Evolutionary conservation across 116 monocot species (phyloP).

Genomic region (Iris pallida): DNA sequence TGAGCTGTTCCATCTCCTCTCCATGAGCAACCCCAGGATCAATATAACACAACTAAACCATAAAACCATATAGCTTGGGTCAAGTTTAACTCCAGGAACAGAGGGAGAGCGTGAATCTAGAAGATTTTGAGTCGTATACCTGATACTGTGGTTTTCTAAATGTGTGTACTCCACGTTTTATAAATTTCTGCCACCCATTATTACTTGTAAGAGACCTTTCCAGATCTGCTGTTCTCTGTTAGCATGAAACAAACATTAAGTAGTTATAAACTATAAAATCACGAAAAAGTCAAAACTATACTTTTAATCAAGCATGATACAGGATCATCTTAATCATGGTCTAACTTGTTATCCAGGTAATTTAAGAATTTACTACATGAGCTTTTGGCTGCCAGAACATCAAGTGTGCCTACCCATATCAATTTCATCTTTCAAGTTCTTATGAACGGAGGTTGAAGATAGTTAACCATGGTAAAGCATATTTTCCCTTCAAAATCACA

Average conservation of each 20-base stretch:
- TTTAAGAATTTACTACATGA: too few relatives aligned
- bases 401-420: too few relatives aligned
- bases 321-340: too few relatives aligned
- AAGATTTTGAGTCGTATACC: constrained; percentile 31
- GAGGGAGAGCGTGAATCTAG: background rate
- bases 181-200: constrained; percentile 71
- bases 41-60: constrained; percentile 53
- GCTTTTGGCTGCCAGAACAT: too few relatives aligned
- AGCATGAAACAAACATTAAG: constrained; percentile 1
- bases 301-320: too few relatives aligned
- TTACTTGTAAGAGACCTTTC: constrained; percentile 60
- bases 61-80: constrained; percentile 8
- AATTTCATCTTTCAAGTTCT: too few relatives aligned
- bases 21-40: constrained; percentile 59
- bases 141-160: constrained; percentile 87
- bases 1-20: constrained; percentile 65
- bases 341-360: too few relatives aligned
- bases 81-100: background rate
- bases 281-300: too few relatives aligned
- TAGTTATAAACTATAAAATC: background rate
- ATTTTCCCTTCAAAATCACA: too few relatives aligned
- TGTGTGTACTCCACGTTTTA: constrained; percentile 85
- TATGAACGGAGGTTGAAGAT: too few relatives aligned
- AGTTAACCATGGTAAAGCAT: too few relatives aligned
- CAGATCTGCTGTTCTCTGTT: constrained; percentile 64